Percentiles rank a stretch among this genome's conserved stretches.
These are phyloP conservation scores for Curvularia lunata DNA, from an alignment of 2,329 filamentous ascomycete genomes.

Conservation along the genomic window DNA sequence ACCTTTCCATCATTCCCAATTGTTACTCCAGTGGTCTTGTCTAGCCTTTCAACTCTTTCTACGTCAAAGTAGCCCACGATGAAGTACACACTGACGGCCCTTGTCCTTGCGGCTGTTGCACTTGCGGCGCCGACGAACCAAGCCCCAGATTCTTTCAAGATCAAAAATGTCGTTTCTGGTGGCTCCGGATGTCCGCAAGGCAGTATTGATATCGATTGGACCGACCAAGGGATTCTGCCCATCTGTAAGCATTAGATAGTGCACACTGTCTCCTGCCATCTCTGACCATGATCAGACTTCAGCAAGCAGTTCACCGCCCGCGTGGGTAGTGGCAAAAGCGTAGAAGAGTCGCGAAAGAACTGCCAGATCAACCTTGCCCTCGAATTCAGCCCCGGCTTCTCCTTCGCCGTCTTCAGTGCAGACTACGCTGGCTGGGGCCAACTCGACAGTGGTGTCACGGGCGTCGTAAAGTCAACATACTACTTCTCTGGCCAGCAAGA, in stretches of 20 bases:
- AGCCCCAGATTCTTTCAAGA: slow-evolving; percentile 40
- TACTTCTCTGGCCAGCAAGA: slow-evolving; percentile 46
- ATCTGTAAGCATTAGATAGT: slow-evolving; percentile 31
- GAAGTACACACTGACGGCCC: slow-evolving; percentile 33
- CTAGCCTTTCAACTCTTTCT: neutral
- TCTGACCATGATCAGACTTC: slow-evolving; percentile 32
- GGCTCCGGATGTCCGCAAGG: slow-evolving; percentile 47
- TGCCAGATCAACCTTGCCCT: slow-evolving; percentile 48
- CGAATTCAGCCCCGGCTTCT: slow-evolving; percentile 46
- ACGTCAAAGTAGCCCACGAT: slow-evolving; percentile 21
- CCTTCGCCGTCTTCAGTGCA: slow-evolving; percentile 44
- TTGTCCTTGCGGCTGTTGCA: slow-evolving; percentile 34
- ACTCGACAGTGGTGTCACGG: slow-evolving; percentile 46
- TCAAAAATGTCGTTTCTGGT: slow-evolving; percentile 39
- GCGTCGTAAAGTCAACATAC: slow-evolving; percentile 43
- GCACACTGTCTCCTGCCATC: neutral
- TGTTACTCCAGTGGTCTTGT: neutral
- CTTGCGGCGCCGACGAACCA: slow-evolving; percentile 27
- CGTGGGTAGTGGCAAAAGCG: slow-evolving; percentile 32
- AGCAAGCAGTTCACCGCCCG: slow-evolving; percentile 41
- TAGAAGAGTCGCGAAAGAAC: slow-evolving; percentile 45
- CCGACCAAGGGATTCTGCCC: slow-evolving; percentile 38
- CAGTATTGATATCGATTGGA: slow-evolving; percentile 44
- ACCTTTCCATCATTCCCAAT: slow-evolving; percentile 2
- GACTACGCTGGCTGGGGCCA: slow-evolving; percentile 47